phyloP scores from a whole-genome alignment of 1,139 yeast genomes.

The Hansenula lynferdii region DNA sequence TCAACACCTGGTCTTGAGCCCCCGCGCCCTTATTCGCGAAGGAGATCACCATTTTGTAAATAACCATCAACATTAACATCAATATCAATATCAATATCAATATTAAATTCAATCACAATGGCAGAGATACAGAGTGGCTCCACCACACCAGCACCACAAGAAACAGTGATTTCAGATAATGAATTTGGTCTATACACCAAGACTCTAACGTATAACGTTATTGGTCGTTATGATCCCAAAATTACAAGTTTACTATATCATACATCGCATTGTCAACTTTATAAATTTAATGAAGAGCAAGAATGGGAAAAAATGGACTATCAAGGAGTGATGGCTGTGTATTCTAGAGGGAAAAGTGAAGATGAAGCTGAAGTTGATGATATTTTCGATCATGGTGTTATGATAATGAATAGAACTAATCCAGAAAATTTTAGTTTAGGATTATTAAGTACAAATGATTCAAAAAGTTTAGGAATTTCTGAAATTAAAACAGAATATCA shows the following conservation, averaged over 20 bases:
- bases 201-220: slow-evolving; percentile 75
- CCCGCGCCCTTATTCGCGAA: too few relatives aligned
- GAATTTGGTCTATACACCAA: slow-evolving; percentile 51
- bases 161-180: slow-evolving; percentile 6
- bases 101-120: background rate
- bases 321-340: slow-evolving; percentile 79
- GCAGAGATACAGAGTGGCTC: background rate
- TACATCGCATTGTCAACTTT: slow-evolving; percentile 76
- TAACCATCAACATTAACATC: background rate
- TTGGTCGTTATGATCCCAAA: slow-evolving; percentile 77
- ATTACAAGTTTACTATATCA: slow-evolving; percentile 69
- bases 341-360: slow-evolving; percentile 48
- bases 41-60: background rate
- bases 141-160: background rate
- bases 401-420: slow-evolving; percentile 67
- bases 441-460: slow-evolving; percentile 51
- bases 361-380: slow-evolving; percentile 27
- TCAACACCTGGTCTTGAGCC: too few relatives aligned
- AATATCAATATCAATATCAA: too few relatives aligned
- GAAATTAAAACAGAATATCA: slow-evolving; percentile 75
- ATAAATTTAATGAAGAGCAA: slow-evolving; percentile 47
- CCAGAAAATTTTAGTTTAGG: slow-evolving; percentile 83
- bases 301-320: slow-evolving; percentile 81
- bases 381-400: slow-evolving; percentile 67
- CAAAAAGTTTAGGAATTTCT: slow-evolving; percentile 35